phyloP scores from a whole-genome alignment of 1,139 yeast genomes.

The Meyerozyma guilliermondii region DNA sequence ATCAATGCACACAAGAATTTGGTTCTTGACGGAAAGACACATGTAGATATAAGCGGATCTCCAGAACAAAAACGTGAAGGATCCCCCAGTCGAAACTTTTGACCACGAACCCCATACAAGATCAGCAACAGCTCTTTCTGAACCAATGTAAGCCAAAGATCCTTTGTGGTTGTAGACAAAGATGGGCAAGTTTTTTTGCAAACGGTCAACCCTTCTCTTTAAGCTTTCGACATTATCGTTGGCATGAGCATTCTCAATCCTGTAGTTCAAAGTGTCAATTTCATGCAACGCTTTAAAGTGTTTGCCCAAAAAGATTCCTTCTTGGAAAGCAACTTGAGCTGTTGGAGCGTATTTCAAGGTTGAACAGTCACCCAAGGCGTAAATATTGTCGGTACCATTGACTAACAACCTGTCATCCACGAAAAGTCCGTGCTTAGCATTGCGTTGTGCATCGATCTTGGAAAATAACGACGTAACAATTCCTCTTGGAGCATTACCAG shows the following conservation, averaged over 20 bases:
- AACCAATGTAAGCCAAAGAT: slow-evolving; percentile 78
- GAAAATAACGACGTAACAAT: slow-evolving; percentile 64
- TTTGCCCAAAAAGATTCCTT: slow-evolving; percentile 76
- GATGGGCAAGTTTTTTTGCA: slow-evolving; percentile 46
- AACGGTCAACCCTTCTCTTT: slow-evolving; percentile 33
- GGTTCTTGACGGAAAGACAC: slow-evolving; percentile 88
- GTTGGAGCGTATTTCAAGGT: slow-evolving; percentile 90
- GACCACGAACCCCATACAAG: slow-evolving; percentile 85
- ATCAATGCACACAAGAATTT: slow-evolving; percentile 76
- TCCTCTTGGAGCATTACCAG: slow-evolving; percentile 89
- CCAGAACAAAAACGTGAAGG: slow-evolving; percentile 88
- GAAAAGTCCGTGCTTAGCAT: slow-evolving; percentile 84
- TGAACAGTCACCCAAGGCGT: slow-evolving; percentile 93
- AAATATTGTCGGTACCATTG: slow-evolving; percentile 79
- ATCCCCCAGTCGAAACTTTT: slow-evolving; percentile 76
- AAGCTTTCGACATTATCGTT: slow-evolving; percentile 35
- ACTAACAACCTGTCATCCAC: slow-evolving; percentile 80
- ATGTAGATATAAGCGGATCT: slow-evolving; percentile 88
- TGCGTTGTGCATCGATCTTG: slow-evolving; percentile 75
- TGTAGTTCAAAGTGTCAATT: slow-evolving; percentile 54
- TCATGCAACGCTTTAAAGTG: slow-evolving; percentile 66
- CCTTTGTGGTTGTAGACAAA: slow-evolving; percentile 67
- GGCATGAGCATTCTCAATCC: slow-evolving; percentile 24
- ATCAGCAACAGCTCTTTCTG: slow-evolving; percentile 92
- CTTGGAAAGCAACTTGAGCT: slow-evolving; percentile 96